phyloP scores from a whole-genome alignment of 805 yeast species.

The Yamadazyma ubonensis region DNA sequence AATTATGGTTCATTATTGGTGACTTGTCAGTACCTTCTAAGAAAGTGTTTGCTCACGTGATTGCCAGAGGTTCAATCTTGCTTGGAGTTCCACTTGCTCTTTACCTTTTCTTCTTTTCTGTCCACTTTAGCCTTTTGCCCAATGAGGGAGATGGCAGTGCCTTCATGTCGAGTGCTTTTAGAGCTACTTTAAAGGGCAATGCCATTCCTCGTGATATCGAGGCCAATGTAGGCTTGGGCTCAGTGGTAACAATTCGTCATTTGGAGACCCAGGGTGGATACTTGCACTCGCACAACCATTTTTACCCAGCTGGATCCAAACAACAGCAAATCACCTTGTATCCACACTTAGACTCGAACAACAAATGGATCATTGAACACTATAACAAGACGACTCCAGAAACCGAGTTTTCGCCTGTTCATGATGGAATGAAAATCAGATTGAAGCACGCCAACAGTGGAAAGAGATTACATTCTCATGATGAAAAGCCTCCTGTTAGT shows the following conservation, averaged over 20 bases:
- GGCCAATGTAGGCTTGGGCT: slow-evolving; percentile 73
- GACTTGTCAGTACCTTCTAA: slow-evolving; percentile 55
- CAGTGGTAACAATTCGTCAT: slow-evolving; percentile 66
- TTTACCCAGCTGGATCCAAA: slow-evolving; percentile 74
- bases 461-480: slow-evolving; percentile 79
- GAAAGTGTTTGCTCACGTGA: slow-evolving; percentile 46
- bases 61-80: slow-evolving; percentile 51
- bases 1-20: slow-evolving; percentile 71
- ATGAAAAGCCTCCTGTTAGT: slow-evolving; percentile 74
- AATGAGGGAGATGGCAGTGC: slow-evolving; percentile 72
- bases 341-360: slow-evolving; percentile 74
- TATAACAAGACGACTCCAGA: slow-evolving; percentile 60
- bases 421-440: slow-evolving; percentile 70
- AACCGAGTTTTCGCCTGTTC: slow-evolving; percentile 57
- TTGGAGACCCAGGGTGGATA: slow-evolving; percentile 74
- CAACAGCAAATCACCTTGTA: slow-evolving; percentile 83
- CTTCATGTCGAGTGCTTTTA: slow-evolving; percentile 71
- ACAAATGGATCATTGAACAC: slow-evolving; percentile 69
- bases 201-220: slow-evolving; percentile 55
- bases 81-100: slow-evolving; percentile 58
- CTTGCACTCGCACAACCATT: slow-evolving; percentile 74
- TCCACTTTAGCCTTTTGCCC: slow-evolving; percentile 59
- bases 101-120: slow-evolving; percentile 56
- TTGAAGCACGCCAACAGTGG: slow-evolving; percentile 56
- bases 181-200: slow-evolving; percentile 60